Base-by-base conservation (phyloP, 1,284 basidiomycete species). In the Ustilago hordei region DNA sequence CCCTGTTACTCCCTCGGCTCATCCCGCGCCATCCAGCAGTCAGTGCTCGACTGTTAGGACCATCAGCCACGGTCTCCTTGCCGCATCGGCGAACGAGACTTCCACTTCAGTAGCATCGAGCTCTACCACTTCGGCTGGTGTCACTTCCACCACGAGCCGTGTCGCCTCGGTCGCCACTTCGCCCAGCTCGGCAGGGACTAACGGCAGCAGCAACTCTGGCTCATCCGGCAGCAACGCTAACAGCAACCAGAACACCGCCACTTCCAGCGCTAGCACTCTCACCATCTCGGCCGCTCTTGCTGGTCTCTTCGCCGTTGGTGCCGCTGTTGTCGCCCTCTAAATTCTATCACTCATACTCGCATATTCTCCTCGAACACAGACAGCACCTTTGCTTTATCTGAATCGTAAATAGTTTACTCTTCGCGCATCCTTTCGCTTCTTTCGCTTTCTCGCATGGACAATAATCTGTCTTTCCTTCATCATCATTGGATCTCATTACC, bases 361-460 rank as follows among this genome's bases (percentile, higher is more conserved):
- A n/a, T 8, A 8, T 45, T 6, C 39, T 17, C 39, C 39, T 28
- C 1, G 1, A 41, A 17, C 39, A n/a, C 39, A 41, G 13, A 17
- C 13, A 41, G 7, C 19, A 11, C 39, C 35, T 43, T n/a, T 41
- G 38, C 38, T 11, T 31, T 13, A 43, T n/a, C 55, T 23, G 12
- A 8, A 11, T 34, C 9, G 31, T 32, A 23, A n/a, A 19, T 35
- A 38, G 11, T 36, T 28, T 34, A 34, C 11, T 32, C 53, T 17
- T 36, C 15, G 12, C 36, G 9, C 19, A 17, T 41, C 13, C 15
- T n/a, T 31, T 4, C 15, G 5, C 17, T 48, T 50, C 19, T 32
- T 64, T 68, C 61, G 64, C 58, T 53, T 73, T 73, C 70, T 61
- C 55, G 54, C 65, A 73, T 61, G 65, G 70, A 73, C 70, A 64